A percentile compares a stretch with the other conserved stretches of the same genome.
phyloP scores from a whole-genome alignment of 2,329 filamentous ascomycete genomes.

The Clarireedia paspali region DNA sequence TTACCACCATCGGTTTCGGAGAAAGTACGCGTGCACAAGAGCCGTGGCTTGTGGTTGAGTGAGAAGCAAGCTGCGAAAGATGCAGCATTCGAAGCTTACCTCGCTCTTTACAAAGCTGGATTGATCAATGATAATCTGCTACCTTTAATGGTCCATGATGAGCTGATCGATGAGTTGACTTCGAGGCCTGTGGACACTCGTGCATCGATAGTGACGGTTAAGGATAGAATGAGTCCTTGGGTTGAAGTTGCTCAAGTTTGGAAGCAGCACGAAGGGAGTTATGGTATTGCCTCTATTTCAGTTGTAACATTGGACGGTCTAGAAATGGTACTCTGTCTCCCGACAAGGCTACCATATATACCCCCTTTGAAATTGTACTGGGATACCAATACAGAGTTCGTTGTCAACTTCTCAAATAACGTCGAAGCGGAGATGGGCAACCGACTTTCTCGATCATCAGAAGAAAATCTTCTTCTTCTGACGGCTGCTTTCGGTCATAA shows the following conservation, averaged over 20 bases:
- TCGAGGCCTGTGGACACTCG: conserved; percentile 48
- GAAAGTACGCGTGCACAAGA: conserved; percentile 45
- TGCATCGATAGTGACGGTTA: conserved; percentile 30
- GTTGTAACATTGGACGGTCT: conserved; percentile 8
- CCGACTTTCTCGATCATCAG: not conserved
- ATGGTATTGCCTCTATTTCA: conserved; percentile 27
- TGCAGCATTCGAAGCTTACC: conserved; percentile 69
- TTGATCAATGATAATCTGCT: conserved; percentile 73
- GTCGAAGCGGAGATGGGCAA: not conserved
- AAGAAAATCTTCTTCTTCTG: conserved; percentile 20
- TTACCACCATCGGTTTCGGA: conserved; percentile 65
- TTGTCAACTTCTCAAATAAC: not conserved
- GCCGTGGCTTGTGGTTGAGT: conserved; percentile 55
- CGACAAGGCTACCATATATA: conserved; percentile 15
- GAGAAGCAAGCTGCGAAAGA: conserved; percentile 59
- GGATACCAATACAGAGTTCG: conserved; percentile 21
- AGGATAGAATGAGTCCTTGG: conserved; percentile 33
- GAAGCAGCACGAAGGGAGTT: conserved; percentile 60
- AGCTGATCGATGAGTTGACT: conserved; percentile 35
- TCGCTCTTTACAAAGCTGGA: conserved; percentile 58
- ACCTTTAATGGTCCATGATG: conserved; percentile 40
- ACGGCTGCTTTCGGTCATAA: conserved; percentile 18
- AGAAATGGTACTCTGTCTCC: conserved; percentile 16
- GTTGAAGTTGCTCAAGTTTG: conserved; percentile 28
- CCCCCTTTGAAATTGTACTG: conserved; percentile 22